These are phyloP conservation scores for Phytopythium cucurbitacearum DNA, from an alignment of 352 stramenopile genomes.

Conservation along the genomic window DNA sequence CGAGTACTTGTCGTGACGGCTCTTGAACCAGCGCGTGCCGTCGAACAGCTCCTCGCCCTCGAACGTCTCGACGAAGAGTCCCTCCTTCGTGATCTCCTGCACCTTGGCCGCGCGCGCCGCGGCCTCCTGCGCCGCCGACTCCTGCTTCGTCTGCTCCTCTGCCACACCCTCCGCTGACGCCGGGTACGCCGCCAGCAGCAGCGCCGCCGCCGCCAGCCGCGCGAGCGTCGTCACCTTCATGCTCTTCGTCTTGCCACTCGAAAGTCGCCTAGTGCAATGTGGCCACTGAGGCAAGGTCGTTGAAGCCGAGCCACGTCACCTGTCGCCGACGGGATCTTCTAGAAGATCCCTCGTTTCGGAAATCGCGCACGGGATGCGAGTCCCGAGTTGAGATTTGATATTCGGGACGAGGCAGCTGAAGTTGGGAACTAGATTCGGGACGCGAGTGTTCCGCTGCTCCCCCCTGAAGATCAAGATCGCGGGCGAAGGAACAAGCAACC, in stretches of 20 bases:
- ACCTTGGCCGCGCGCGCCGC: constrained; percentile 35
- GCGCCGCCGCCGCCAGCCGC: constrained; percentile 34
- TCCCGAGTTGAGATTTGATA: neutral
- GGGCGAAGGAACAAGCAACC: constrained; percentile 3
- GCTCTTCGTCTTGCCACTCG: constrained; percentile 5
- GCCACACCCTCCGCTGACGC: neutral
- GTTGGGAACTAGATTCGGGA: neutral
- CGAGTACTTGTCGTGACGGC: constrained; percentile 75
- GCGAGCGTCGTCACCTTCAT: constrained; percentile 57
- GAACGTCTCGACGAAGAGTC: constrained; percentile 79
- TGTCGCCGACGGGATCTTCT: constrained; percentile 1
- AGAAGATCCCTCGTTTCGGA: constrained; percentile 5
- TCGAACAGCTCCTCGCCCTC: constrained; percentile 53
- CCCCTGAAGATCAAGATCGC: too few species aligned
- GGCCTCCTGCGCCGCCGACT: constrained; percentile 17
- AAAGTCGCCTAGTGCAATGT: neutral
- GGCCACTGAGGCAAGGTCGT: neutral
- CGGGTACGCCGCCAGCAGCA: constrained; percentile 28
- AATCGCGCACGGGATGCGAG: neutral
- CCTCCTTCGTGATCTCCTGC: constrained; percentile 46
- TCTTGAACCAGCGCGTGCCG: constrained; percentile 79
- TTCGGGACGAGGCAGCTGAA: neutral
- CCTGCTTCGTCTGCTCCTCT: constrained; percentile 4
- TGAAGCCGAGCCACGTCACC: constrained; percentile 6
- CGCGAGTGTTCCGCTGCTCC: too few species aligned